Evolutionary conservation across 2,329 filamentous ascomycete genomes (phyloP).

Genomic region (Phialocephala subalpina): DNA sequence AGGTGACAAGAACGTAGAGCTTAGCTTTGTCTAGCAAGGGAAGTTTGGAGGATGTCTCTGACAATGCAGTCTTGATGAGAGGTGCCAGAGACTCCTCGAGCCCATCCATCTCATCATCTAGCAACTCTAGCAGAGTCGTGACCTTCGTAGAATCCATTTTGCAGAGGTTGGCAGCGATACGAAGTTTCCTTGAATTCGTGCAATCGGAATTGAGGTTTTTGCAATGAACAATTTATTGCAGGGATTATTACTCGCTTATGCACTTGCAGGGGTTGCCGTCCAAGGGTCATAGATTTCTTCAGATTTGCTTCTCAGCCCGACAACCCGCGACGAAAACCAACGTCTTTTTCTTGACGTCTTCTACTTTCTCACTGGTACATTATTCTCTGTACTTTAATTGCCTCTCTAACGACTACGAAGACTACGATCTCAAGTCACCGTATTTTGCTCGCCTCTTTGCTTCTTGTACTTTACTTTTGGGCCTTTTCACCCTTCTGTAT

Average conservation of each 20-base stretch:
- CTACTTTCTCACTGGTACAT: conserved; percentile 22
- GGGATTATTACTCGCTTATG: neutral
- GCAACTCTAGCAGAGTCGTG: conserved; percentile 50
- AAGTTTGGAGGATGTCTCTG: conserved; percentile 76
- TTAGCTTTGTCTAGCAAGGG: conserved; percentile 96
- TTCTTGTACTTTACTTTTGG: conserved; percentile 9
- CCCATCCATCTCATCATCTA: conserved; percentile 81
- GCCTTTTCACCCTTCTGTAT: conserved; percentile 18
- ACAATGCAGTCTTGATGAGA: conserved; percentile 71
- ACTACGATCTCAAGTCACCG: conserved; percentile 11
- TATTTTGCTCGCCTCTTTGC: neutral
- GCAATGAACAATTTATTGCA: neutral
- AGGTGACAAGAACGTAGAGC: conserved; percentile 86
- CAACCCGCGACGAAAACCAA: neutral
- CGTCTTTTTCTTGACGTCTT: conserved; percentile 25
- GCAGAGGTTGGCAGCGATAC: neutral
- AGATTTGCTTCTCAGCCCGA: neutral
- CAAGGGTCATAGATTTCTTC: conserved; percentile 1
- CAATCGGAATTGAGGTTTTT: neutral
- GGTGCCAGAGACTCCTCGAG: conserved; percentile 79
- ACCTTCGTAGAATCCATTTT: conserved; percentile 51
- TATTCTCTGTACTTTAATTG: conserved; percentile 15
- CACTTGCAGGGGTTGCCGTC: conserved; percentile 1
- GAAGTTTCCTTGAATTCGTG: neutral
- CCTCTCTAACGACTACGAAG: neutral